phyloP scores from a whole-genome alignment of 768 basidiomycete species.

The Amanita pallidorosea region DNA sequence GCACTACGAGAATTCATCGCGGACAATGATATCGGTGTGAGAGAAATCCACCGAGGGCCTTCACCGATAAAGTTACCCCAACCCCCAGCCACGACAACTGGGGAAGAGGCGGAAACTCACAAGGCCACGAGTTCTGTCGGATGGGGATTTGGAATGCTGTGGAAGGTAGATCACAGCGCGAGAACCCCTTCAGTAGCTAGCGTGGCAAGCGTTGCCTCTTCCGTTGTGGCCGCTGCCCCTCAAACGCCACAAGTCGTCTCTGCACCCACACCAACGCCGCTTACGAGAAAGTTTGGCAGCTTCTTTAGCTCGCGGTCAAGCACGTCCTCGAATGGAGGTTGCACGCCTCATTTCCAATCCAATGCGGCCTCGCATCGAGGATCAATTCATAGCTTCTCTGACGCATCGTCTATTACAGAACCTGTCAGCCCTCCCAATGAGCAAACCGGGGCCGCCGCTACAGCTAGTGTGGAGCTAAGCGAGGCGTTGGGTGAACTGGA shows the following conservation, averaged over 20 bases:
- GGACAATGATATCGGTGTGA: slow-evolving; percentile 53
- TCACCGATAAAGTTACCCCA: slow-evolving; percentile 28
- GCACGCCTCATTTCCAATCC: slow-evolving; percentile 21
- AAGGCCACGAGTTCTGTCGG: slow-evolving; percentile 26
- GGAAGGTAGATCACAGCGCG: slow-evolving; percentile 20
- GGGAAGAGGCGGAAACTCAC: slow-evolving; percentile 19
- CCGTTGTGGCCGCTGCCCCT: slow-evolving; percentile 14
- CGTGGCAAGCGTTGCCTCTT: slow-evolving; percentile 15
- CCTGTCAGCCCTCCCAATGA: slow-evolving; percentile 45
- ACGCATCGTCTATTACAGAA: slow-evolving; percentile 46
- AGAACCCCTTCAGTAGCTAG: slow-evolving; percentile 4
- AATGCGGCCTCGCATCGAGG: slow-evolving; percentile 22
- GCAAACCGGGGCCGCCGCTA: slow-evolving; percentile 10
- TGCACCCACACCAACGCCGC: slow-evolving; percentile 26
- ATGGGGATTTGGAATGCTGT: slow-evolving; percentile 61
- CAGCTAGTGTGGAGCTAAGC: not conserved
- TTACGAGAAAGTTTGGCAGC: slow-evolving; percentile 59
- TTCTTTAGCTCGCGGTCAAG: slow-evolving; percentile 56
- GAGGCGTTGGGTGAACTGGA: not conserved
- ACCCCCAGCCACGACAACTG: slow-evolving; percentile 28
- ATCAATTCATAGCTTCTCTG: slow-evolving; percentile 43
- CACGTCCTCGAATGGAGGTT: slow-evolving; percentile 27
- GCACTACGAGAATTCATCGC: slow-evolving; percentile 78
- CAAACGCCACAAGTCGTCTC: slow-evolving; percentile 16
- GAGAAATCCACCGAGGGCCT: slow-evolving; percentile 8